Percentiles rank a stretch among this genome's conserved stretches.
These are phyloP conservation scores for Kitagawia praeruptora DNA, from an alignment of 129 eudicot species.

Conservation along the genomic window DNA sequence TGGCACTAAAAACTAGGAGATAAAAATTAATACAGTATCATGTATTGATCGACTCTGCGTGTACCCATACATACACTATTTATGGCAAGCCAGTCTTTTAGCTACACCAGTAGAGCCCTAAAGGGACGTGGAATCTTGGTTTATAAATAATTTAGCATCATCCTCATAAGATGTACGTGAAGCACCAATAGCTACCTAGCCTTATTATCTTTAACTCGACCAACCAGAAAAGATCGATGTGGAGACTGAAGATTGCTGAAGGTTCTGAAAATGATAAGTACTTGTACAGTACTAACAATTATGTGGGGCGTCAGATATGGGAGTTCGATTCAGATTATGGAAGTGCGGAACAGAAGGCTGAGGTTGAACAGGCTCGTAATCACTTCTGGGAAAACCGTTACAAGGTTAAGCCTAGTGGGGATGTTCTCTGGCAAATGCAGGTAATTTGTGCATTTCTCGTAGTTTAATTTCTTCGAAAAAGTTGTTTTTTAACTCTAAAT, in stretches of 20 bases:
- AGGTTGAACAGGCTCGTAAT: slow-evolving; percentile 17
- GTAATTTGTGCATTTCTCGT: not conserved
- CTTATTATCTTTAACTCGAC: not conserved
- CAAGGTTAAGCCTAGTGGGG: slow-evolving; percentile 4
- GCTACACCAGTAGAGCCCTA: not conserved
- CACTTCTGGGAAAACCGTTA: slow-evolving; percentile 20
- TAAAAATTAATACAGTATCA: too few relatives aligned
- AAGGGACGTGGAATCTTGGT: not conserved
- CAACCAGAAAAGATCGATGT: slow-evolving; percentile 1
- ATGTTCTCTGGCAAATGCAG: slow-evolving; percentile 14
- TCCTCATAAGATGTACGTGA: not conserved
- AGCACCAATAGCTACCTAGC: not conserved
- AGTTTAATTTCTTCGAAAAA: not conserved
- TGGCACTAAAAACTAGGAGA: too few relatives aligned
- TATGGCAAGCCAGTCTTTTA: not conserved
- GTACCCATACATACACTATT: not conserved
- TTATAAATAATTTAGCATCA: not conserved
- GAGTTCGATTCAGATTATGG: slow-evolving; percentile 28
- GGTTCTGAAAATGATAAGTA: slow-evolving; percentile 16
- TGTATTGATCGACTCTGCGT: not conserved
- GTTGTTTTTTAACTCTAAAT: not conserved
- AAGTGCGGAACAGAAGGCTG: slow-evolving; percentile 19
- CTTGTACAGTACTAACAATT: slow-evolving; percentile 30
- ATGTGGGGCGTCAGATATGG: slow-evolving; percentile 36
- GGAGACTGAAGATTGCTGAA: slow-evolving; percentile 18